phyloP scores from a whole-genome alignment of 352 stramenopile genomes.

The Stephanocyclus meneghinianus region DNA sequence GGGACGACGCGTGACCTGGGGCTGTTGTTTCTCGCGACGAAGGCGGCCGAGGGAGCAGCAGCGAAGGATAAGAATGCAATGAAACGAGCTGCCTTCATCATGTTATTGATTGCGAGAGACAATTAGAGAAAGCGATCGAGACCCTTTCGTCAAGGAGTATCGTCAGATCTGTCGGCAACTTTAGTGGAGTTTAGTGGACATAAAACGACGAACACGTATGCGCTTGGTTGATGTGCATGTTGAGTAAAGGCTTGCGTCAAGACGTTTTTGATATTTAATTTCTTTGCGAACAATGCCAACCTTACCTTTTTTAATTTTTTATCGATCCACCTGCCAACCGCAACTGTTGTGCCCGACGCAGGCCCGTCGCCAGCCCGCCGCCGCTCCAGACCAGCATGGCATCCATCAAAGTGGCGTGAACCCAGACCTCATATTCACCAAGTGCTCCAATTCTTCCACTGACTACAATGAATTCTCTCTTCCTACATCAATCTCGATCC shows the following conservation, averaged over 20 bases:
- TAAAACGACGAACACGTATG: background rate
- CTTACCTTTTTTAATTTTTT: too few species aligned
- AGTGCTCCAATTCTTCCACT: background rate
- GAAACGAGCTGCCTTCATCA: background rate
- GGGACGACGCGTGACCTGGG: background rate
- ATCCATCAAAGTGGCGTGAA: background rate
- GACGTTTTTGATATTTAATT: too few species aligned
- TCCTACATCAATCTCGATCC: background rate
- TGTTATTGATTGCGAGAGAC: background rate
- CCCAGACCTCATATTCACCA: background rate
- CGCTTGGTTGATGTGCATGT: too few species aligned
- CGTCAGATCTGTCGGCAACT: background rate
- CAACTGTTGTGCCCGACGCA: too few species aligned
- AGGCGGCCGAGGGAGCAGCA: background rate
- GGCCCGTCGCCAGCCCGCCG: background rate
- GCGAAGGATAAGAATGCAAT: slow-evolving; percentile 5
- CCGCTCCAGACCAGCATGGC: background rate
- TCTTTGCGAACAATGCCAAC: too few species aligned
- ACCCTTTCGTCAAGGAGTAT: background rate
- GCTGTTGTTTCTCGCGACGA: background rate
- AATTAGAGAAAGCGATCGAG: background rate
- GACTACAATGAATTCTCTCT: background rate
- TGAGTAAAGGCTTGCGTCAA: too few species aligned
- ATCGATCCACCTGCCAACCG: too few species aligned
- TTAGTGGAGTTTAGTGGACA: background rate